A percentile compares a stretch with the other conserved stretches of the same genome.
phyloP scores from a whole-genome alignment of 495 filamentous ascomycete species.

The Cercophora sp. region DNA sequence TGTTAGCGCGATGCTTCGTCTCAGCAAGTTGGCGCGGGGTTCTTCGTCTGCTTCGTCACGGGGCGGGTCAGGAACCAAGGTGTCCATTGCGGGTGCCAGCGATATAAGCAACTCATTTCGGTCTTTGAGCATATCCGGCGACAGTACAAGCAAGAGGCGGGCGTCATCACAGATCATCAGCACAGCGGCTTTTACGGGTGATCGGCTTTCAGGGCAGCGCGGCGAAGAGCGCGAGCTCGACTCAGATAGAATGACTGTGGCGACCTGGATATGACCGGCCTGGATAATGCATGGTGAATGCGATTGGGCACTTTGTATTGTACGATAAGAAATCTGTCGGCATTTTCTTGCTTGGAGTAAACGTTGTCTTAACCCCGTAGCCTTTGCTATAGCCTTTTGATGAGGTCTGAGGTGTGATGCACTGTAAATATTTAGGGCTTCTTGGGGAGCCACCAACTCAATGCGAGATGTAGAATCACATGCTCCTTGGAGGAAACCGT shows the following conservation, averaged over 20 bases:
- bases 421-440: too few species aligned
- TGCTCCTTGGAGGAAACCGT: too few species aligned
- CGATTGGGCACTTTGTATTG: too few species aligned
- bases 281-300: too few species aligned
- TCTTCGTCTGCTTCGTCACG: not conserved
- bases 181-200: not conserved
- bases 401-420: too few species aligned
- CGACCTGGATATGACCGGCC: not conserved
- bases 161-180: not conserved
- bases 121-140: not conserved
- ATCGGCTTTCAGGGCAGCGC: not conserved
- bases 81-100: not conserved
- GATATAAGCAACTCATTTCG: not conserved
- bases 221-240: not conserved
- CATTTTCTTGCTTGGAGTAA: too few species aligned
- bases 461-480: too few species aligned
- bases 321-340: too few species aligned
- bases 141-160: not conserved
- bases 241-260: not conserved
- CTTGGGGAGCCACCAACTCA: too few species aligned
- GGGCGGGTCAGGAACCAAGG: not conserved
- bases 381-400: too few species aligned
- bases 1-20: not conserved
- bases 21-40: not conserved
- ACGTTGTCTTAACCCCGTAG: too few species aligned